A percentile compares a stretch with the other conserved stretches of the same genome.
Conservation (phyloP, 2,329 filamentous ascomycete species). For the Myrmaecium sp. region DNA sequence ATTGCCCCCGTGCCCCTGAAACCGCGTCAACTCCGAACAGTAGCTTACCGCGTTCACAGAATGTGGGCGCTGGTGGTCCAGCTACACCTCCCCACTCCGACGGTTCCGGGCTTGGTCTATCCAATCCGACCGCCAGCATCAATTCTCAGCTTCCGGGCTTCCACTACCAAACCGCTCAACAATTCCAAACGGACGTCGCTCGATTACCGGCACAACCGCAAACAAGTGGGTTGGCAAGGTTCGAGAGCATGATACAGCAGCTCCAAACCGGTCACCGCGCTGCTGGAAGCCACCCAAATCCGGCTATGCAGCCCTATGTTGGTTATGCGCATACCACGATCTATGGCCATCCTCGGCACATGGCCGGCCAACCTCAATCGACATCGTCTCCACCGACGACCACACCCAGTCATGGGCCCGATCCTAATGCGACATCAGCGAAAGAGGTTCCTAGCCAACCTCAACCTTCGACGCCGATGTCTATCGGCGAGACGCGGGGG, state of each 20-base stretch:
- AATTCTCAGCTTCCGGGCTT: slow-evolving; percentile 10
- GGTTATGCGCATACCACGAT: no score
- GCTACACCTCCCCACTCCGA: slow-evolving; percentile 5
- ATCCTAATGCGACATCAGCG: slow-evolving; percentile 7
- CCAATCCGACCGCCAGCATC: slow-evolving; percentile 4
- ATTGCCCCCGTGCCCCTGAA: slow-evolving; percentile 9
- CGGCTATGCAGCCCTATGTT: no score
- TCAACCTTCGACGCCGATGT: no score
- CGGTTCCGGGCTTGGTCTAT: slow-evolving; percentile 4
- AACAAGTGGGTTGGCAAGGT: slow-evolving; percentile 10
- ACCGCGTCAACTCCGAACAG: no score
- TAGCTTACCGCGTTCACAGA: no score
- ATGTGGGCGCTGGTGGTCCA: slow-evolving; percentile 7
- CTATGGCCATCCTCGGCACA: no score
- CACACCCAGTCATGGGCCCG: slow-evolving; percentile 6
- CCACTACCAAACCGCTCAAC: slow-evolving; percentile 27
- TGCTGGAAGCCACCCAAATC: no score
- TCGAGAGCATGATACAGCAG: no score
- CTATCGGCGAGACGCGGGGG: no score
- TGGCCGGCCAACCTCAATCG: slow-evolving; percentile 4
- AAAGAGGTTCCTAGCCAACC: no score
- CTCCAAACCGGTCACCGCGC: no score
- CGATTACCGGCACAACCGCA: no score
- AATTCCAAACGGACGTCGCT: slow-evolving; percentile 27
- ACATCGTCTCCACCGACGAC: slow-evolving; percentile 5